A percentile compares a stretch with the other conserved stretches of the same genome.
phyloP scores from a whole-genome alignment of 2,329 filamentous ascomycete genomes.

The Colletotrichum caudatum region DNA sequence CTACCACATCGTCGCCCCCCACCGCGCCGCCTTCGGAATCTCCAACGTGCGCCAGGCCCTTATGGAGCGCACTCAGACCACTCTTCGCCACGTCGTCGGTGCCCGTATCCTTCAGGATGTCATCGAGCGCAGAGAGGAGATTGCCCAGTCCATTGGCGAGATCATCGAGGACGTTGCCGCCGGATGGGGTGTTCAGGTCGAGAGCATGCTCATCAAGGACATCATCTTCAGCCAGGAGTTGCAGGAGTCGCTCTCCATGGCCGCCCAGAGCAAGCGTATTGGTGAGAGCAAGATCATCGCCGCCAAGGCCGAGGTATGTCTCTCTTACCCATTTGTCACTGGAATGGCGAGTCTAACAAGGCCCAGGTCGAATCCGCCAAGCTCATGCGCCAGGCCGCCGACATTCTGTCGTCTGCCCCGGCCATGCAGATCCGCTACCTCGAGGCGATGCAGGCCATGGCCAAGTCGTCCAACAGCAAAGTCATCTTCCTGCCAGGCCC shows the following conservation, averaged over 20 bases:
- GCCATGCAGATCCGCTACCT: conserved; percentile 99
- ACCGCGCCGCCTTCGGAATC: conserved; percentile 98
- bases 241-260: conserved; percentile 97
- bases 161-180: conserved; percentile 96
- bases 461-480: conserved; percentile 90
- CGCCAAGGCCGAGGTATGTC: conserved; percentile 81
- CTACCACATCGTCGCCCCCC: conserved; percentile 95
- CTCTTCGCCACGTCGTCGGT: conserved; percentile 94
- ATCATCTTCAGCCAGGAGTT: conserved; percentile 97
- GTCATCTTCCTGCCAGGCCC: conserved; percentile 82
- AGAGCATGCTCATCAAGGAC: conserved; percentile 99
- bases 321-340: not conserved
- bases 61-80: conserved; percentile 97
- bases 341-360: conserved; percentile 22
- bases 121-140: conserved; percentile 97
- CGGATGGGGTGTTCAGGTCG: conserved; percentile 95
- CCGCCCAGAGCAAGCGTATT: conserved; percentile 97
- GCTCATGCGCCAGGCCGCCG: conserved; percentile 91
- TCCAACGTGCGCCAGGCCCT: conserved; percentile 95
- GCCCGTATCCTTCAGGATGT: conserved; percentile 97
- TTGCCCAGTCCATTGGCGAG: conserved; percentile 93
- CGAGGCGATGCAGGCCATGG: conserved; percentile 99
- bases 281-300: conserved; percentile 99
- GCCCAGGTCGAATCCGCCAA: conserved; percentile 87
- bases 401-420: conserved; percentile 90